These are phyloP conservation scores for Talaromyces sp. DNA, from an alignment of 2,329 filamentous ascomycete genomes.

Conservation along the genomic window DNA sequence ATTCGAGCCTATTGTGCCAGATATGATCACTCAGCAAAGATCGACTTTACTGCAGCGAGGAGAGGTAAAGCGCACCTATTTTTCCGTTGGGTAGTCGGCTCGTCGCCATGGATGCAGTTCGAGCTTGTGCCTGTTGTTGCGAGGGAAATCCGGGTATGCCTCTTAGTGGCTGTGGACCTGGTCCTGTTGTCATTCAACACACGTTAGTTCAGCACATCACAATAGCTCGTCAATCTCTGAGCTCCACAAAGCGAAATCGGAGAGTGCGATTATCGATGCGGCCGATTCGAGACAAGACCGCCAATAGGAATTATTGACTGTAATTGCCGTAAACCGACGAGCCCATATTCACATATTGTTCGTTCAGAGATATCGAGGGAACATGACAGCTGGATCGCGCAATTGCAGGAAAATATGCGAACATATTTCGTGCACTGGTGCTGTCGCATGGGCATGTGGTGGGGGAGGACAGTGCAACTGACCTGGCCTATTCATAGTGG, in stretches of 20 bases:
- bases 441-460: constrained; percentile 17
- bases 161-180: constrained; percentile 50
- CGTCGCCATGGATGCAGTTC: constrained; percentile 47
- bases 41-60: neutral
- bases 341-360: neutral
- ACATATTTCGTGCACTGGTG: neutral
- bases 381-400: neutral
- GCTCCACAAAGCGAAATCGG: constrained; percentile 20
- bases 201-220: neutral
- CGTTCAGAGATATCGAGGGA: neutral
- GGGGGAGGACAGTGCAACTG: constrained; percentile 29
- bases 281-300: neutral
- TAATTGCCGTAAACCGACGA: neutral
- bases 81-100: constrained; percentile 53
- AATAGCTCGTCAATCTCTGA: neutral
- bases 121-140: constrained; percentile 46
- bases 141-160: constrained; percentile 53
- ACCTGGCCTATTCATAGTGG: constrained; percentile 51
- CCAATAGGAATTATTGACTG: neutral
- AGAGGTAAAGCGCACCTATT: constrained; percentile 42
- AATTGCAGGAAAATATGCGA: neutral
- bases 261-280: constrained; percentile 6
- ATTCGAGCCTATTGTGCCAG: constrained; percentile 44
- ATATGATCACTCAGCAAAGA: constrained; percentile 5
- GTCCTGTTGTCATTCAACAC: constrained; percentile 33